Percentiles rank a stretch among this genome's conserved stretches.
Evolutionary conservation across 768 basidiomycete genomes (phyloP).

Genomic region (Cystofilobasidium capitatum): DNA sequence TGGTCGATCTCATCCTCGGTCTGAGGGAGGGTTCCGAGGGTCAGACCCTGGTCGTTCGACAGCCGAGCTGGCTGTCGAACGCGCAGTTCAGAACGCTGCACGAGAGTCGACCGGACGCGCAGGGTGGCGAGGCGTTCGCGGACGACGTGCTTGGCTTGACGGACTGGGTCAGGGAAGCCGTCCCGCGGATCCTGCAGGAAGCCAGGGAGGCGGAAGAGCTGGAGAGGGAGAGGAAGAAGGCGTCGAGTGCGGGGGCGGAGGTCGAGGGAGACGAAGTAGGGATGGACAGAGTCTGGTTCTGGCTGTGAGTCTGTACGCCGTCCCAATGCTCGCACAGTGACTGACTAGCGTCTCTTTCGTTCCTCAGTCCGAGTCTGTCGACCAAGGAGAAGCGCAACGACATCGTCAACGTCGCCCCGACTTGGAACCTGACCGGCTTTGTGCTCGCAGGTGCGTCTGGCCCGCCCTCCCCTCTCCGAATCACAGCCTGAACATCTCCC

Average conservation of each 20-base stretch:
- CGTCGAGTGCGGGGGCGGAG: neutral
- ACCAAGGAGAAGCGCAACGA: constrained; percentile 40
- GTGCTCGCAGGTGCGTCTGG: constrained; percentile 35
- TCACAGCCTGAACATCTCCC: neutral
- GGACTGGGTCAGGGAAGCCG: constrained; percentile 15
- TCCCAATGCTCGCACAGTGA: neutral
- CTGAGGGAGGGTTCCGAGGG: neutral
- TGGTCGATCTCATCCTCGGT: neutral
- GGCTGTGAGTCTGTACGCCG: constrained; percentile 31
- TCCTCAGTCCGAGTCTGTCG: constrained; percentile 33
- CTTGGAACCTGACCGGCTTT: constrained; percentile 40
- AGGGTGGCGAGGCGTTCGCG: neutral
- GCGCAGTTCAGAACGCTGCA: neutral
- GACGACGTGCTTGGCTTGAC: constrained; percentile 13
- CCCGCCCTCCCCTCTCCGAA: neutral
- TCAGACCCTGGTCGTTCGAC: neutral
- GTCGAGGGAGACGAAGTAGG: constrained; percentile 18
- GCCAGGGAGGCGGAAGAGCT: neutral
- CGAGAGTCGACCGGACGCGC: neutral
- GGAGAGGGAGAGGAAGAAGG: neutral
- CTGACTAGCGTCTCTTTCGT: neutral
- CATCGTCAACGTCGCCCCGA: constrained; percentile 37
- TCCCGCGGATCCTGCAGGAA: constrained; percentile 3
- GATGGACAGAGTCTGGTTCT: constrained; percentile 40
- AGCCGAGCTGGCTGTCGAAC: neutral